Conservation (phyloP, 495 filamentous ascomycete genomes). For the Cercophora scortea region DNA sequence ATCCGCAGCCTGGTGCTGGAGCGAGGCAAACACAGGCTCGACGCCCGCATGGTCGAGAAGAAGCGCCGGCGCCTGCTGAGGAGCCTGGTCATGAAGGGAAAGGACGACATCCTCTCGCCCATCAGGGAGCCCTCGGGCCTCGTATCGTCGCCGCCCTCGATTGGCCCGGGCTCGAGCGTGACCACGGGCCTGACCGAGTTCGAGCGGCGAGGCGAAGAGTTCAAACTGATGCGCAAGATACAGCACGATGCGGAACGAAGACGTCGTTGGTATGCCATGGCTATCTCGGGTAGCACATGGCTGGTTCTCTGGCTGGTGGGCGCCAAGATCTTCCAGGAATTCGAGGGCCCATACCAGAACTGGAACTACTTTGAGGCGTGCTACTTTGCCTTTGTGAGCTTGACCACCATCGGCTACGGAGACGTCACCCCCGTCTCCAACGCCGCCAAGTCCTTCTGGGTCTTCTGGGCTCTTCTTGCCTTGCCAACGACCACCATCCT, state of each 20-base stretch:
- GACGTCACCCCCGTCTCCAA: constrained; percentile 65
- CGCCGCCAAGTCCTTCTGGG: constrained; percentile 71
- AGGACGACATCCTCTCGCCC: constrained; percentile 42
- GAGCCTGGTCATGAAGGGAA: constrained; percentile 38
- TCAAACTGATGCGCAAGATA: constrained; percentile 75
- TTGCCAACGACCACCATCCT: constrained; percentile 77
- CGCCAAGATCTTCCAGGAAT: constrained; percentile 58
- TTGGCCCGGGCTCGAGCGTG: background rate
- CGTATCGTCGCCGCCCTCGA: background rate
- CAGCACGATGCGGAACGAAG: constrained; percentile 54
- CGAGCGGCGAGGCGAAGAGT: constrained; percentile 64
- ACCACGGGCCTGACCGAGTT: constrained; percentile 35
- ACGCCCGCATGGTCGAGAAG: constrained; percentile 62
- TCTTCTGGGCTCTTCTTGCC: constrained; percentile 83
- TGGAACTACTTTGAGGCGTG: constrained; percentile 79
- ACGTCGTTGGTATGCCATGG: constrained; percentile 61
- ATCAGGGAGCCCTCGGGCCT: constrained; percentile 22
- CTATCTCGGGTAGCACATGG: constrained; percentile 55
- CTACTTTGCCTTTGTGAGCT: constrained; percentile 72
- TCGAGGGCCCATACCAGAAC: constrained; percentile 33
- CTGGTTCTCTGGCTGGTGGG: constrained; percentile 73
- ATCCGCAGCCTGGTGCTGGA: constrained; percentile 76
- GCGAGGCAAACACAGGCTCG: constrained; percentile 61
- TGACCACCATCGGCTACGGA: constrained; percentile 84
- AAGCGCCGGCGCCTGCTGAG: constrained; percentile 50